These are phyloP conservation scores for Boletus pseudo-olivaceus DNA, from an alignment of 768 basidiomycete genomes.

Conservation along the genomic window DNA sequence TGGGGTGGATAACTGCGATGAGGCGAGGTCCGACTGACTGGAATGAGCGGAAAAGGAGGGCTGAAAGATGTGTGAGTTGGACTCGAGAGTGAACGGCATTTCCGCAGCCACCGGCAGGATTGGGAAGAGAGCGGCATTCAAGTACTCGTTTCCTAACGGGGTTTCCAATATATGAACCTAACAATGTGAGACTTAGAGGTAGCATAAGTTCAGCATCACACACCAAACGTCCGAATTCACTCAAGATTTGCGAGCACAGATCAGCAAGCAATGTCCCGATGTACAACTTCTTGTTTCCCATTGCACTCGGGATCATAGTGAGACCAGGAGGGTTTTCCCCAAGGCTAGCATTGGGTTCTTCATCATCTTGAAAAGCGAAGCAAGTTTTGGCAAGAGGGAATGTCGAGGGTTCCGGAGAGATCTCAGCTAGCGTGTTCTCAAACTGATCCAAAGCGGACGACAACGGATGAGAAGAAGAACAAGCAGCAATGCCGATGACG, in stretches of 20 bases:
- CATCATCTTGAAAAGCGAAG: slow-evolving; percentile 78
- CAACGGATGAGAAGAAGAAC: slow-evolving; percentile 51
- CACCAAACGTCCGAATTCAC: slow-evolving; percentile 83
- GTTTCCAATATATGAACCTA: slow-evolving; percentile 80
- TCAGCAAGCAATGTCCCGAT: slow-evolving; percentile 87
- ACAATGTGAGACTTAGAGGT: slow-evolving; percentile 10
- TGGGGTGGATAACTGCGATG: slow-evolving; percentile 19
- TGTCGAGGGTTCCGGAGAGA: slow-evolving; percentile 62
- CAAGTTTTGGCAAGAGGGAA: slow-evolving; percentile 80
- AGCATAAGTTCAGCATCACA: slow-evolving; percentile 24
- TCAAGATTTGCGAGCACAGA: slow-evolving; percentile 81
- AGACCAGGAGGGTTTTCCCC: slow-evolving; percentile 59
- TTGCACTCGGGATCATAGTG: slow-evolving; percentile 76
- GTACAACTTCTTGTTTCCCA: slow-evolving; percentile 86
- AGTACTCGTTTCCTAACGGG: slow-evolving; percentile 80
- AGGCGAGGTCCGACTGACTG: slow-evolving; percentile 53
- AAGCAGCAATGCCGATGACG: slow-evolving; percentile 82
- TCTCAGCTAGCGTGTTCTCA: slow-evolving; percentile 55
- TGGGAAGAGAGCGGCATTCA: slow-evolving; percentile 69
- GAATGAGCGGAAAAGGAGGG: slow-evolving; percentile 47
- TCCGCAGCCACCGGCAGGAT: slow-evolving; percentile 58
- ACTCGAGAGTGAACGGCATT: slow-evolving; percentile 54
- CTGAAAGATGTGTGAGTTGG: slow-evolving; percentile 38
- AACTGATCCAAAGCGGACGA: slow-evolving; percentile 61
- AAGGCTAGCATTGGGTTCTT: slow-evolving; percentile 48